These are phyloP conservation scores for Claviceps cyperi DNA, from an alignment of 2,329 filamentous ascomycete species.

Conservation along the genomic window DNA sequence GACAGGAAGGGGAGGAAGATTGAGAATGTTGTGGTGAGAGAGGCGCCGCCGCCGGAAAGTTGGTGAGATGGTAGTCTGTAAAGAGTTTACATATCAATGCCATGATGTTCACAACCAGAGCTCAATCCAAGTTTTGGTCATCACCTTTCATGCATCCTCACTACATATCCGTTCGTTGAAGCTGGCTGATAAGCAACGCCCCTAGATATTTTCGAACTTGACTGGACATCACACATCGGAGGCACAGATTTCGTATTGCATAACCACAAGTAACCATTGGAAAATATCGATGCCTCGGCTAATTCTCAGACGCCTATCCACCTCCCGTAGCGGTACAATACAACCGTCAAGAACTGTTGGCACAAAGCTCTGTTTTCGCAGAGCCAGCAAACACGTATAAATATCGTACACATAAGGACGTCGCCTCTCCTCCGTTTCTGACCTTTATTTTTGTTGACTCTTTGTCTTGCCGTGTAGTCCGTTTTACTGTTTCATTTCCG, in stretches of 20 bases:
- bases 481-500: neutral
- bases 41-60: constrained; percentile 13
- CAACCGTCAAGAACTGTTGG: constrained; percentile 24
- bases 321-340: constrained; percentile 14
- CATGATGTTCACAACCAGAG: too few species aligned
- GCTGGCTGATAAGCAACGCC: too few species aligned
- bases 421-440: neutral
- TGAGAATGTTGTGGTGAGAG: constrained; percentile 23
- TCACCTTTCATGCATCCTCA: too few species aligned
- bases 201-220: too few species aligned
- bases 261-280: neutral
- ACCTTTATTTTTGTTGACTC: neutral
- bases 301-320: constrained; percentile 16
- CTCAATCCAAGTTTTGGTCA: too few species aligned
- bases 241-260: too few species aligned
- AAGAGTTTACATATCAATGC: too few species aligned
- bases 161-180: too few species aligned
- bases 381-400: constrained; percentile 15
- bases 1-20: constrained; percentile 69
- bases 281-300: constrained; percentile 12
- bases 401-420: constrained; percentile 24
- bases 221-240: neutral
- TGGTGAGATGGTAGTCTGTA: neutral
- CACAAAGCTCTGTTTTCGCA: constrained; percentile 26
- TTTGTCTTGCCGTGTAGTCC: too few species aligned